phyloP scores from a whole-genome alignment of 441 rosid genomes.

The Corymbia calophylla region DNA sequence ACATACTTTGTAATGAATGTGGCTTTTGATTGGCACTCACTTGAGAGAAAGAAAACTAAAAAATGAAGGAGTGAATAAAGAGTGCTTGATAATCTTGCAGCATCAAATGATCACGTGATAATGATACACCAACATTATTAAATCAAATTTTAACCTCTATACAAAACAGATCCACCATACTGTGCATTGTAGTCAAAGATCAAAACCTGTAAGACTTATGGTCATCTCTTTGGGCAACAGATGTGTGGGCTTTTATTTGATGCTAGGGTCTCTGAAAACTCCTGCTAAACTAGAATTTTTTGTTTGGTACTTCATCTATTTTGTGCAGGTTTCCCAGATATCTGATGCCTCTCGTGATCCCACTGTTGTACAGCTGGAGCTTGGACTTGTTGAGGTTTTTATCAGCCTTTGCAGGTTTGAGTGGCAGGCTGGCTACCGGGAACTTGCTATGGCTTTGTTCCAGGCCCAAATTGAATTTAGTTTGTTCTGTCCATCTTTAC shows the following conservation, averaged over 20 bases:
- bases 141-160: neutral
- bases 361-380: slow-evolving; percentile 52
- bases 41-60: neutral
- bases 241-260: neutral
- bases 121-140: neutral
- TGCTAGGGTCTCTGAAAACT: neutral
- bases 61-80: neutral
- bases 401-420: slow-evolving; percentile 84
- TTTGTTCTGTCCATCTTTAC: slow-evolving; percentile 77
- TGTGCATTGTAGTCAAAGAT: neutral
- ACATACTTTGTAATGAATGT: neutral
- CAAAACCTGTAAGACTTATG: neutral
- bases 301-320: neutral
- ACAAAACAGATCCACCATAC: neutral
- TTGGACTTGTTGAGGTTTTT: slow-evolving; percentile 80
- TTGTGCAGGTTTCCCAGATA: slow-evolving; percentile 56
- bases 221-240: neutral
- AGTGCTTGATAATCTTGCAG: neutral
- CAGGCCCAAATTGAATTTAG: slow-evolving; percentile 93
- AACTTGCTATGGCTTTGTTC: slow-evolving; percentile 79
- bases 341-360: slow-evolving; percentile 35
- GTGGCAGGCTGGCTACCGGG: slow-evolving; percentile 89
- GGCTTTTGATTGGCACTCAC: neutral
- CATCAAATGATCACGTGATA: neutral
- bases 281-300: neutral